Percentiles rank a stretch among this genome's conserved stretches.
Evolutionary conservation across 805 yeast genomes (phyloP).

Genomic region (Gaillardinia entomophila): DNA sequence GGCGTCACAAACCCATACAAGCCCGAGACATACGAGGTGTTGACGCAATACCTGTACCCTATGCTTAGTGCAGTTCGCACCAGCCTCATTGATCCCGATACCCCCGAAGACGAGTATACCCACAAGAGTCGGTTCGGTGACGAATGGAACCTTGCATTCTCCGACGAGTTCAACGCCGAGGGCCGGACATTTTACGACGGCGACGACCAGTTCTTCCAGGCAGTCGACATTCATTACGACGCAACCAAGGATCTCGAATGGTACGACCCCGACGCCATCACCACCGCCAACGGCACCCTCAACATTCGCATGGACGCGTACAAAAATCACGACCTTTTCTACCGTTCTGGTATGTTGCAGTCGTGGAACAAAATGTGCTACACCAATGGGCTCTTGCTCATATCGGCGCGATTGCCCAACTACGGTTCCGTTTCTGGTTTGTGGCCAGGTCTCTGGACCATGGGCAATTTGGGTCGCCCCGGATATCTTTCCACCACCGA

Average conservation of each 20-base stretch:
- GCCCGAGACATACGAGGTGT: conserved; percentile 34
- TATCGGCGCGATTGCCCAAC: conserved; percentile 74
- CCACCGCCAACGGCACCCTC: conserved; percentile 70
- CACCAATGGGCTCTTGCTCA: conserved; percentile 76
- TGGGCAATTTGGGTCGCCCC: conserved; percentile 91
- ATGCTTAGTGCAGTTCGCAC: conserved; percentile 57
- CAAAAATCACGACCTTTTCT: conserved; percentile 69
- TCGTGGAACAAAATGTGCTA: conserved; percentile 90
- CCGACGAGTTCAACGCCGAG: conserved; percentile 85
- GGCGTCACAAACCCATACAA: conserved; percentile 43
- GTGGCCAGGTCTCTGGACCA: conserved; percentile 96
- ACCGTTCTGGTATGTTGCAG: conserved; percentile 89
- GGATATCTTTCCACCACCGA: conserved; percentile 85
- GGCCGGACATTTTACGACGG: conserved; percentile 89
- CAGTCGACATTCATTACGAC: conserved; percentile 74
- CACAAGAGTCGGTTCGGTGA: conserved; percentile 27
- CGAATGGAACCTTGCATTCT: conserved; percentile 71
- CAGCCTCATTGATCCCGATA: conserved; percentile 61
- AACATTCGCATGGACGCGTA: conserved; percentile 73
- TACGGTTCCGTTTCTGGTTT: conserved; percentile 73
- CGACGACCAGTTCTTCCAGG: conserved; percentile 90
- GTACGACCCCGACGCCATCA: conserved; percentile 89
- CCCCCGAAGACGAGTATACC: conserved; percentile 49
- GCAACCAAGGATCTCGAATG: conserved; percentile 91
- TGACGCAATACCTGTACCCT: conserved; percentile 56